These are phyloP conservation scores for Dictyostelium capitatum DNA, from an alignment of 78 protist genomes.

Conservation along the genomic window DNA sequence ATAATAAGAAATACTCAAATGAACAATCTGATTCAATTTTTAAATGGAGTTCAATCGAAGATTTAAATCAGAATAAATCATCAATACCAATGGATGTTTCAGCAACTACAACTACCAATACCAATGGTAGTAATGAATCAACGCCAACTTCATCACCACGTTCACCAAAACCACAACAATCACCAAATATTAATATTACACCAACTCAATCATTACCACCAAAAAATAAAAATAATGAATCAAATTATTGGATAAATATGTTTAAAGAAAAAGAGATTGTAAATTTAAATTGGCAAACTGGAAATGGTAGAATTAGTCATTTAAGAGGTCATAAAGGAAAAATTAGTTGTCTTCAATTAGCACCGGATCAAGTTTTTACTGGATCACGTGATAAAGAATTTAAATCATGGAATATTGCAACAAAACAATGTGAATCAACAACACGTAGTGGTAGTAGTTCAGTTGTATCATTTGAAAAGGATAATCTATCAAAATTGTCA, in stretches of 20 bases:
- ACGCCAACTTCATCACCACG: background rate
- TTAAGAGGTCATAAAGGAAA: conserved; percentile 39
- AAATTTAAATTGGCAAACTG: conserved; percentile 29
- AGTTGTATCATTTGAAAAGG: conserved; percentile 59
- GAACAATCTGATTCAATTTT: background rate
- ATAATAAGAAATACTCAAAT: conserved; percentile 1
- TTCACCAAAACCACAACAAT: background rate
- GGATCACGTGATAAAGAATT: conserved; percentile 41
- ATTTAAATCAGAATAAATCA: background rate
- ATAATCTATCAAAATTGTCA: conserved; percentile 8
- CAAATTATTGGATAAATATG: conserved; percentile 31
- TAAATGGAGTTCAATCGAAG: conserved; percentile 16
- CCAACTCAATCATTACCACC: background rate
- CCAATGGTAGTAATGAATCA: background rate
- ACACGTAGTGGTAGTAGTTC: background rate
- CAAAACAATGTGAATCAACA: background rate
- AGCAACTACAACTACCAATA: background rate
- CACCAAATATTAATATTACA: too few species aligned
- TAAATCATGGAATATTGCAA: conserved; percentile 16
- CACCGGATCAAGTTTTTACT: conserved; percentile 6
- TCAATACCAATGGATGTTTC: background rate
- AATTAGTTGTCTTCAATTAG: conserved; percentile 37
- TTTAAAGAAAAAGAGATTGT: conserved; percentile 20
- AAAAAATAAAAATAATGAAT: background rate
- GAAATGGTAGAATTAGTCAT: conserved; percentile 16